Evolutionary conservation across 2,329 filamentous ascomycete species (phyloP).

Genomic region (Talaromyces amestolkiae): DNA sequence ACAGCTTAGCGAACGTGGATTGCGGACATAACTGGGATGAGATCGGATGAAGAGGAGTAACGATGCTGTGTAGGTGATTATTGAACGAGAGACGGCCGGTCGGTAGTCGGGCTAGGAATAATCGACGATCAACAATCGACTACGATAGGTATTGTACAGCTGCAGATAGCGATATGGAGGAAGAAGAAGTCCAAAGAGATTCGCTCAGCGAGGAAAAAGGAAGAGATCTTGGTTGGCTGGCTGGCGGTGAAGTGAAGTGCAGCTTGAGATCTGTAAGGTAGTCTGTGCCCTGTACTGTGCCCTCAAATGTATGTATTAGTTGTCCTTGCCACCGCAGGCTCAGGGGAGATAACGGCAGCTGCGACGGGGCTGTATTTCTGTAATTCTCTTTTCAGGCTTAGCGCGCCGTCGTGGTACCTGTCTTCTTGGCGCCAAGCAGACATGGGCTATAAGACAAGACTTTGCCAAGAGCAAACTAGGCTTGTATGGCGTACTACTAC

Average conservation of each 20-base stretch:
- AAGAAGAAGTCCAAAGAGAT: background rate
- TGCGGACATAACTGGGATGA: background rate
- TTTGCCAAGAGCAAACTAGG: background rate
- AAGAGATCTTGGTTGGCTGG: background rate
- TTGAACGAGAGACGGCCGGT: background rate
- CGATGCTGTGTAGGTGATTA: background rate
- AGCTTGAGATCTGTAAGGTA: background rate
- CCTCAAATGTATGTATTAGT: background rate
- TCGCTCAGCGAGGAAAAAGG: background rate
- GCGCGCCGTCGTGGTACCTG: background rate
- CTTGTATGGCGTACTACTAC: background rate
- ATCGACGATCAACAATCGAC: background rate
- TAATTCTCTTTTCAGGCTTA: background rate
- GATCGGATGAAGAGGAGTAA: background rate
- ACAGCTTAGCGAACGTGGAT: background rate
- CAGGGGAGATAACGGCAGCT: constrained; percentile 9
- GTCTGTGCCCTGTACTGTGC: background rate
- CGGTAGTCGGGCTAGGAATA: background rate
- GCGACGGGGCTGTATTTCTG: background rate
- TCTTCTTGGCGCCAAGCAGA: background rate
- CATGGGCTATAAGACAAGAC: background rate
- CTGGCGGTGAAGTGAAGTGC: background rate
- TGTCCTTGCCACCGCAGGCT: background rate
- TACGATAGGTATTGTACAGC: background rate
- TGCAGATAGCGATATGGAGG: background rate